Evolutionary conservation across 148 eudicot genomes (phyloP).

Genomic region (Arctostaphylos glauca): DNA sequence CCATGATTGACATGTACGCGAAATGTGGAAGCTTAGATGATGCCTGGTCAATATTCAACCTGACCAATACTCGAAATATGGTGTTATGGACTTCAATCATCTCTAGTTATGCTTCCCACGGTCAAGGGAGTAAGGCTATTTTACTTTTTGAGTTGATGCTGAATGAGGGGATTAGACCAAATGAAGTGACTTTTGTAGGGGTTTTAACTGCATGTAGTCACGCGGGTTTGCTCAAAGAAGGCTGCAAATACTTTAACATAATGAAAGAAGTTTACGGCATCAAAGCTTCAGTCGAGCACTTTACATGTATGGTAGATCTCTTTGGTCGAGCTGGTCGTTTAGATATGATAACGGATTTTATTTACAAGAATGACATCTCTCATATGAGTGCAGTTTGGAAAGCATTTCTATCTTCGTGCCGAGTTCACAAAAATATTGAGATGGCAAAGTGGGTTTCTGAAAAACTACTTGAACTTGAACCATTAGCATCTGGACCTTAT

Average conservation of each 20-base stretch:
- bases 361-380: slow-evolving; percentile 46
- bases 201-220: slow-evolving; percentile 74
- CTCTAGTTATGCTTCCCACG: slow-evolving; percentile 63
- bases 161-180: slow-evolving; percentile 55
- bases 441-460: slow-evolving; percentile 64
- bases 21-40: slow-evolving; percentile 72
- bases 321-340: slow-evolving; percentile 75
- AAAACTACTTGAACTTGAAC: slow-evolving; percentile 65
- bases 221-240: slow-evolving; percentile 65
- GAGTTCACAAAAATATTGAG: slow-evolving; percentile 63
- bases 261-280: slow-evolving; percentile 65
- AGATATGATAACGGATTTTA: slow-evolving; percentile 57
- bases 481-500: slow-evolving; percentile 55
- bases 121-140: slow-evolving; percentile 58
- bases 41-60: slow-evolving; percentile 49
- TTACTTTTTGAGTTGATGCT: slow-evolving; percentile 55
- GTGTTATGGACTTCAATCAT: slow-evolving; percentile 75
- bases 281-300: slow-evolving; percentile 63
- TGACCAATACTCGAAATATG: slow-evolving; percentile 41
- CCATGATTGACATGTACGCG: slow-evolving; percentile 84
- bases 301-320: slow-evolving; percentile 80
- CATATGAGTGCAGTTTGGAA: slow-evolving; percentile 72
- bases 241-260: slow-evolving; percentile 49
- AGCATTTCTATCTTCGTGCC: slow-evolving; percentile 73
- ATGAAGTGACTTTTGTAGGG: slow-evolving; percentile 65